phyloP scores from a whole-genome alignment of 2,329 filamentous ascomycete species.

The Magnaporthiopsis rhizophila region DNA sequence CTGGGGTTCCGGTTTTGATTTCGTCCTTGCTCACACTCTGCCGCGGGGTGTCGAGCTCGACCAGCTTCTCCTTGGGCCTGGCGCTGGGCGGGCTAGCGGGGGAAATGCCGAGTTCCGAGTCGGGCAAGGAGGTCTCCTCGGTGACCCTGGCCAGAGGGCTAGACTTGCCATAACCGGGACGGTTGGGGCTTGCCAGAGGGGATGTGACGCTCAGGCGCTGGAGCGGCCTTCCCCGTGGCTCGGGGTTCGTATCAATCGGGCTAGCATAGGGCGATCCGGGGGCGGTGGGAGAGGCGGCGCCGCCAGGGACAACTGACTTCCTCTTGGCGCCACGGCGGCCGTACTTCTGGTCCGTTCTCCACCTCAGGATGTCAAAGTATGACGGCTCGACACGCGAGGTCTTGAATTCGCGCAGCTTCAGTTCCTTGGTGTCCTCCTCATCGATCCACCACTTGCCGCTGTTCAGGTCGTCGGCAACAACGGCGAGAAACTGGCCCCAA shows the following conservation, averaged over 20 bases:
- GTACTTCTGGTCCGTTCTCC: constrained; percentile 93
- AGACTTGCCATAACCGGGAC: constrained; percentile 57
- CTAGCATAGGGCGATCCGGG: constrained; percentile 55
- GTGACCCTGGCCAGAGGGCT: constrained; percentile 68
- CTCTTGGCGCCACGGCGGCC: constrained; percentile 55
- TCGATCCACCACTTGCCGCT: constrained; percentile 89
- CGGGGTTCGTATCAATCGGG: constrained; percentile 47
- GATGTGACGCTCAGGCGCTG: constrained; percentile 60
- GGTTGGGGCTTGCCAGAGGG: constrained; percentile 55
- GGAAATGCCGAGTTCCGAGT: constrained; percentile 13
- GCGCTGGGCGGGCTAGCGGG: constrained; percentile 17
- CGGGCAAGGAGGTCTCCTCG: constrained; percentile 50
- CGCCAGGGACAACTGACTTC: constrained; percentile 38
- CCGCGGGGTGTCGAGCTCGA: constrained; percentile 48
- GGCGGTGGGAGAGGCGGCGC: constrained; percentile 32
- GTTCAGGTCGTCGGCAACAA: constrained; percentile 81
- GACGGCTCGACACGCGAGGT: constrained; percentile 79
- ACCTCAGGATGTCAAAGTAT: constrained; percentile 91
- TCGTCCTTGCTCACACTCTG: constrained; percentile 25
- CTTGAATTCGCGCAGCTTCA: constrained; percentile 91
- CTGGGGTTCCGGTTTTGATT: constrained; percentile 9
- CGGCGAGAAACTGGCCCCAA: constrained; percentile 80
- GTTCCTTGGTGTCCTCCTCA: constrained; percentile 84
- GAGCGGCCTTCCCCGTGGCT: constrained; percentile 62
- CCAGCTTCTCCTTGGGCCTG: constrained; percentile 39